Evolutionary conservation across 225 moss, liverwort and hornwort genomes (phyloP).

Genomic region (Rhytidiadelphus loreus): DNA sequence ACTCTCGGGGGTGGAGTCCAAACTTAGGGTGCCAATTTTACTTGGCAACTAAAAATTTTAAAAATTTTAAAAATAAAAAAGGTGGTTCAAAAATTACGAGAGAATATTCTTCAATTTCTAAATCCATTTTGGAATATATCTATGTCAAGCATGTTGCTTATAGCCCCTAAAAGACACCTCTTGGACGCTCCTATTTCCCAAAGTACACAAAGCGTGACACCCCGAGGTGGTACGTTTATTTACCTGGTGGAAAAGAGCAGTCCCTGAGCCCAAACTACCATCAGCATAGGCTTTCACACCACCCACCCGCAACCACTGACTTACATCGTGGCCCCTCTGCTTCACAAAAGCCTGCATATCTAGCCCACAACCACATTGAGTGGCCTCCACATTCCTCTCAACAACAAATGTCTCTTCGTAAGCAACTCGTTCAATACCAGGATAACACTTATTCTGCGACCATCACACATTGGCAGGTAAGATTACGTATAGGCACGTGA

Average conservation of each 20-base stretch:
- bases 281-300: constrained; percentile 93
- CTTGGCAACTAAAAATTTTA: neutral
- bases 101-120: neutral
- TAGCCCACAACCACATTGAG: neutral
- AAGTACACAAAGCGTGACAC: neutral
- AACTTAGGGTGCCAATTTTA: neutral
- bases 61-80: too few species aligned
- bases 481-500: neutral
- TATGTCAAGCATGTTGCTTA: neutral
- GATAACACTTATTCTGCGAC: neutral
- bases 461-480: neutral
- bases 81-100: neutral
- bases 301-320: constrained; percentile 69
- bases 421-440: neutral
- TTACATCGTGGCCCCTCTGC: constrained; percentile 50
- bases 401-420: neutral
- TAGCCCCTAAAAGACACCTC: neutral
- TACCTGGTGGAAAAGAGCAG: constrained; percentile 82
- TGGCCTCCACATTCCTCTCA: neutral
- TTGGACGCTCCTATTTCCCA: neutral
- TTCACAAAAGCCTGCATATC: constrained; percentile 54
- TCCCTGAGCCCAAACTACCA: constrained; percentile 68
- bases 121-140: neutral
- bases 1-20: neutral
- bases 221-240: neutral